Conservation (phyloP, 768 basidiomycete species). For the Trametes sanguinea region DNA sequence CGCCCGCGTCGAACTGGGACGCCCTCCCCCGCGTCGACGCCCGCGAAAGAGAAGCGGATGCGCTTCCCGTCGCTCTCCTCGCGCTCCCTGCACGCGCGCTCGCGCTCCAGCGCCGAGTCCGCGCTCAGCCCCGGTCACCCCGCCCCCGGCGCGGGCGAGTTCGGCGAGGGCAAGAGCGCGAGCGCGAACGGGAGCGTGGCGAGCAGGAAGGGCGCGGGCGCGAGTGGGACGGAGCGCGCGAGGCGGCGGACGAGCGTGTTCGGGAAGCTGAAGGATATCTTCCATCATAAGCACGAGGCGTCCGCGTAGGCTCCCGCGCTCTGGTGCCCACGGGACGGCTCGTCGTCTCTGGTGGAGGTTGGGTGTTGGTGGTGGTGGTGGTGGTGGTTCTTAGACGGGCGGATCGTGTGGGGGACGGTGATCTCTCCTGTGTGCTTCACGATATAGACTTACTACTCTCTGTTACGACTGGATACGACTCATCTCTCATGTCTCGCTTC, state of each 20-base stretch:
- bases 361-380: too few relatives aligned
- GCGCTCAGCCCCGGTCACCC: background rate
- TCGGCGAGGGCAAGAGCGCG: background rate
- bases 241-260: conserved; percentile 35
- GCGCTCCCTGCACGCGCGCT: conserved; percentile 23
- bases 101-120: conserved; percentile 18
- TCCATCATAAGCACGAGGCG: conserved; percentile 22
- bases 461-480: conserved; percentile 16
- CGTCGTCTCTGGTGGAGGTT: background rate
- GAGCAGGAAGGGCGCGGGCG: conserved; percentile 3
- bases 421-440: conserved; percentile 9
- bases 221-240: conserved; percentile 25
- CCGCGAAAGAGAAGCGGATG: conserved; percentile 28
- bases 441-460: conserved; percentile 13
- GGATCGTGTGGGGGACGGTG: background rate
- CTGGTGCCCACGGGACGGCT: too few relatives aligned
- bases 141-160: conserved; percentile 10
- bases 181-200: conserved; percentile 3
- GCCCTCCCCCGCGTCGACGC: conserved; percentile 11
- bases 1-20: conserved; percentile 8
- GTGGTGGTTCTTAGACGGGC: too few relatives aligned
- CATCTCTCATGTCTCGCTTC: background rate
- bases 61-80: conserved; percentile 33
- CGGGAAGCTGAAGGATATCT: conserved; percentile 35
- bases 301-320: background rate